Evolutionary conservation across 345 rosid genomes (phyloP).

Genomic region (Populus euphratica): DNA sequence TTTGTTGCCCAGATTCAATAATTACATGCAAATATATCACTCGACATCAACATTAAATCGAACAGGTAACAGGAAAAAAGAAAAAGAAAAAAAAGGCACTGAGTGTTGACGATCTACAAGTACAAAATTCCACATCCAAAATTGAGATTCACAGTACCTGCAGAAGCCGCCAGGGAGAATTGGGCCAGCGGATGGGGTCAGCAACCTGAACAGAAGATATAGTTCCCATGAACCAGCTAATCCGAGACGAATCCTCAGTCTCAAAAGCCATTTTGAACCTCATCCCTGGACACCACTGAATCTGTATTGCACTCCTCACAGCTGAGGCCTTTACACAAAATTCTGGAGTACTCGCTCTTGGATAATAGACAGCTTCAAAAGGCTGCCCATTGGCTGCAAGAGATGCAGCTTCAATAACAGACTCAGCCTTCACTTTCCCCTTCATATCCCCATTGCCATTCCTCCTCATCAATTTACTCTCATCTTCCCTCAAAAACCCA

Average conservation of each 20-base stretch:
- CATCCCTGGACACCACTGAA: conserved; percentile 86
- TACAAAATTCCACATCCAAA: background rate
- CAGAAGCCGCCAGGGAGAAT: conserved; percentile 89
- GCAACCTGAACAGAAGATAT: conserved; percentile 72
- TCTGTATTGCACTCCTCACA: conserved; percentile 65
- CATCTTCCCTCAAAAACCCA: conserved; percentile 55
- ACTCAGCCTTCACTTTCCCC: conserved; percentile 60
- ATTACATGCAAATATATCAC: background rate
- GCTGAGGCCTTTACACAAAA: conserved; percentile 71
- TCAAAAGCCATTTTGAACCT: conserved; percentile 97
- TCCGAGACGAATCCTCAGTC: conserved; percentile 84
- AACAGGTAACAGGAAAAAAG: background rate
- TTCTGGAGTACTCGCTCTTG: conserved; percentile 80
- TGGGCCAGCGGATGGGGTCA: conserved; percentile 79
- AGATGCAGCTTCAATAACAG: conserved; percentile 69
- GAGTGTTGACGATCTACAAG: background rate
- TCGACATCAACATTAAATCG: background rate
- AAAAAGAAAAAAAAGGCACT: background rate
- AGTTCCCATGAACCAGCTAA: conserved; percentile 97
- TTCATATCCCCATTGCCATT: conserved; percentile 34
- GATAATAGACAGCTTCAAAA: conserved; percentile 81
- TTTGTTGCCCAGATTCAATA: background rate
- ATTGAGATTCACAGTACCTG: conserved; percentile 46
- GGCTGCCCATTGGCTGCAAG: conserved; percentile 61
- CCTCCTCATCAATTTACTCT: conserved; percentile 40